Evolutionary conservation across 192 early-diverging fungal genomes (phyloP).

Genomic region (Coemansia sp.): DNA sequence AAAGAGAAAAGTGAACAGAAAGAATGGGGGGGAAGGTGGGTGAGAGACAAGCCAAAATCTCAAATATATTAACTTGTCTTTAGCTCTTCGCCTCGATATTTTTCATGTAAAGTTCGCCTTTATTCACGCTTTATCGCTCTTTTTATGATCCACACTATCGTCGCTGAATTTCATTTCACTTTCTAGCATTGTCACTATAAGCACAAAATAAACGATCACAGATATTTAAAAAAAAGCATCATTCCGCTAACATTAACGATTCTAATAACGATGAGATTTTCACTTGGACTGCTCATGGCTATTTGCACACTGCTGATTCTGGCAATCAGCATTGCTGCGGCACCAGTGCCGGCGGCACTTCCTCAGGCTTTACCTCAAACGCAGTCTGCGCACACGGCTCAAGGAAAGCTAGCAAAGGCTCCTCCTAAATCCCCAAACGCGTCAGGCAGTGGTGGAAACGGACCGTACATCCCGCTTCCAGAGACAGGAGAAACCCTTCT

Average conservation of each 20-base stretch:
- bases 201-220: neutral
- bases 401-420: neutral
- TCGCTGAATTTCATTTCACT: neutral
- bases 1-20: neutral
- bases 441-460: neutral
- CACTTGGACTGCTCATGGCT: conserved; percentile 1
- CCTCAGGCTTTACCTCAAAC: neutral
- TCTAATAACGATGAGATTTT: neutral
- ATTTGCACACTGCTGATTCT: neutral
- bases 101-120: neutral
- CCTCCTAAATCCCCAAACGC: neutral
- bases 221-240: neutral
- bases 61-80: neutral
- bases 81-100: too few relatives aligned
- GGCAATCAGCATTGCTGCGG: conserved; percentile 3
- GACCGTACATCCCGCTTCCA: conserved; percentile 37
- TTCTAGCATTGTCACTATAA: neutral
- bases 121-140: neutral
- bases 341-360: neutral
- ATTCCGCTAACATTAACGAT: neutral
- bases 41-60: neutral
- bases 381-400: conserved; percentile 9
- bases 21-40: neutral
- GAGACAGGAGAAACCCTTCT: conserved; percentile 30
- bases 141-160: neutral